A percentile compares a stretch with the other conserved stretches of the same genome.
Conservation (phyloP, 768 basidiomycete species). For the Crassisporium funariophilum region DNA sequence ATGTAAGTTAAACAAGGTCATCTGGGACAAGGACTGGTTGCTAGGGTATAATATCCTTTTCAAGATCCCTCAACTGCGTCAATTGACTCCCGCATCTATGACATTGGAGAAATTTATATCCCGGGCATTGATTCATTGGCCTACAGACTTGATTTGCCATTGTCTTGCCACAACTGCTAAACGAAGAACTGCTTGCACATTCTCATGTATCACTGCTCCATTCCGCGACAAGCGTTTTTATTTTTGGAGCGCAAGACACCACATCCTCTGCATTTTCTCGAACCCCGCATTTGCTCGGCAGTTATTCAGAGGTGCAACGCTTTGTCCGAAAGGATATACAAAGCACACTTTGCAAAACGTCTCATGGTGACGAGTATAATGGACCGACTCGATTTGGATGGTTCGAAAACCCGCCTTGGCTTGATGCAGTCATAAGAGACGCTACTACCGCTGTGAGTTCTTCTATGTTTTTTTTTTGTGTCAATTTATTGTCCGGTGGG, state of each 20-base stretch:
- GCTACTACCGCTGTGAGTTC: constrained; percentile 45
- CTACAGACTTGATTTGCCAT: no score
- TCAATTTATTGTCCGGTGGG: background rate
- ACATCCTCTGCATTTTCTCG: constrained; percentile 47
- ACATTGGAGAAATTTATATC: constrained; percentile 43
- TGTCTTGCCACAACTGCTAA: no score
- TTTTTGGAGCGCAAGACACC: constrained; percentile 55
- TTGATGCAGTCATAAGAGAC: constrained; percentile 53
- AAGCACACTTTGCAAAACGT: constrained; percentile 19
- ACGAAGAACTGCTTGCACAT: no score
- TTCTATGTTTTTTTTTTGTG: constrained; percentile 21
- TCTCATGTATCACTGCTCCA: background rate
- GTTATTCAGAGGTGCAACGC: constrained; percentile 40
- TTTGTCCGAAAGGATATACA: constrained; percentile 39
- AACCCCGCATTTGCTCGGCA: constrained; percentile 40
- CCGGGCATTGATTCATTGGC: no score
- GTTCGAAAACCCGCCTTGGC: constrained; percentile 37
- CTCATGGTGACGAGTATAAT: constrained; percentile 16
- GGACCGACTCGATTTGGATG: constrained; percentile 39
- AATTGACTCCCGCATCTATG: constrained; percentile 44
- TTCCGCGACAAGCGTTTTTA: constrained; percentile 41
- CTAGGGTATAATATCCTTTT: constrained; percentile 53
- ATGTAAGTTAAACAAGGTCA: constrained; percentile 42
- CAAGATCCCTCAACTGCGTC: constrained; percentile 45
- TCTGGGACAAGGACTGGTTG: constrained; percentile 50